Evolutionary conservation across 768 basidiomycete genomes (phyloP).

Genomic region (Phanerochaete sordida): DNA sequence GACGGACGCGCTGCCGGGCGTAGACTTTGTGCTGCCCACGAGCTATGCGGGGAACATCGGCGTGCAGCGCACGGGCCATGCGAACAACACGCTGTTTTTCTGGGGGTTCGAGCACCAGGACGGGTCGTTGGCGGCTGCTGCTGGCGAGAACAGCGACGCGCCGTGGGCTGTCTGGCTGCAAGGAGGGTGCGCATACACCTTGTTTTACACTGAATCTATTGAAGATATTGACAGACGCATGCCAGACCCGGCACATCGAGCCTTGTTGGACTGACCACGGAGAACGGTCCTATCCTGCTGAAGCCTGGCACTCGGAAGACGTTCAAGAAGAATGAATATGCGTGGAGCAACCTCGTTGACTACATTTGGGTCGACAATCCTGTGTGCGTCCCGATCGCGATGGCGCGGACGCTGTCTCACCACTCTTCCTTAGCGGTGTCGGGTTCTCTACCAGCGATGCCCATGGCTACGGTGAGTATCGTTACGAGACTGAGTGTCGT

Average conservation of each 20-base stretch:
- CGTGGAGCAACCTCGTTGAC: constrained; percentile 61
- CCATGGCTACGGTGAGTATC: constrained; percentile 52
- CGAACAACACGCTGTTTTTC: constrained; percentile 37
- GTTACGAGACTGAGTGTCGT: not conserved
- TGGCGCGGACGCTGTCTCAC: not conserved
- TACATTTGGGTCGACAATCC: constrained; percentile 76
- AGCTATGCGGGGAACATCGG: constrained; percentile 36
- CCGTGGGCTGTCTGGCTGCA: constrained; percentile 39
- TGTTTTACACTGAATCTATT: constrained; percentile 19
- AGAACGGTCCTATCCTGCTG: constrained; percentile 71
- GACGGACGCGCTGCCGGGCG: constrained; percentile 30
- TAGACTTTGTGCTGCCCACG: constrained; percentile 28
- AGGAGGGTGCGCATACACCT: constrained; percentile 25
- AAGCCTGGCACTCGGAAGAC: constrained; percentile 47
- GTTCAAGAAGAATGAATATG: constrained; percentile 47
- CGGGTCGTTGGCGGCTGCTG: constrained; percentile 32
- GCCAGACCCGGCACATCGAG: constrained; percentile 67
- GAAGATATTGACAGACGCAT: too few relatives aligned
- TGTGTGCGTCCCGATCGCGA: constrained; percentile 34
- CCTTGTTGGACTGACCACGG: constrained; percentile 59
- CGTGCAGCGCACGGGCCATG: constrained; percentile 28
- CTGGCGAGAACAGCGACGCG: constrained; percentile 18
- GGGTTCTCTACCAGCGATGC: constrained; percentile 66
- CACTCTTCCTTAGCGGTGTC: constrained; percentile 38
- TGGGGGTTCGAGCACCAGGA: constrained; percentile 35